These are phyloP conservation scores for Claviceps humidiphila DNA, from an alignment of 2,329 filamentous ascomycete genomes.

Conservation along the genomic window DNA sequence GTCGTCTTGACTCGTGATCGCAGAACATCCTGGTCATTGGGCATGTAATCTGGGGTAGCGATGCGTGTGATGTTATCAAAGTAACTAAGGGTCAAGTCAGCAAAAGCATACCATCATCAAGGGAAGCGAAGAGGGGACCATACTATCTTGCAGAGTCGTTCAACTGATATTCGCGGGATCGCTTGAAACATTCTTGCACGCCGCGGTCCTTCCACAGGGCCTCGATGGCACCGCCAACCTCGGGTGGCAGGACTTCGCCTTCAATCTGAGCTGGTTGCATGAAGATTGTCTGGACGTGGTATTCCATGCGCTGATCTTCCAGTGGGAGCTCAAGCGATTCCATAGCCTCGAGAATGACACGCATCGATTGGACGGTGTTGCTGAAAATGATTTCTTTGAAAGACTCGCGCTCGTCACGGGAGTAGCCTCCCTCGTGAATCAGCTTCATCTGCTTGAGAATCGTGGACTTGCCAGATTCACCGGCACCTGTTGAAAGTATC, in stretches of 20 bases:
- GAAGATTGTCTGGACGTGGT: constrained; percentile 96
- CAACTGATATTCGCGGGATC: constrained; percentile 88
- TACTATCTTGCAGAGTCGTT: constrained; percentile 96
- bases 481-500: constrained; percentile 53
- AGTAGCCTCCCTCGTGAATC: constrained; percentile 98
- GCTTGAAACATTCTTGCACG: constrained; percentile 89
- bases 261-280: constrained; percentile 97
- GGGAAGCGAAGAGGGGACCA: neutral
- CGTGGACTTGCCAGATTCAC: constrained; percentile 59
- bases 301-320: constrained; percentile 85
- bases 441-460: constrained; percentile 59
- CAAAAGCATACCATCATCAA: neutral
- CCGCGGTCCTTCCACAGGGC: constrained; percentile 86
- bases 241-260: constrained; percentile 83
- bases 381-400: constrained; percentile 62
- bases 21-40: constrained; percentile 89
- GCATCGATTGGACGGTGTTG: constrained; percentile 58
- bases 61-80: constrained; percentile 92
- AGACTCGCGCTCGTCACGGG: constrained; percentile 65
- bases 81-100: constrained; percentile 51
- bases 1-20: constrained; percentile 84
- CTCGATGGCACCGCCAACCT: constrained; percentile 86
- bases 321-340: constrained; percentile 64
- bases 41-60: constrained; percentile 81
- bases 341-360: constrained; percentile 56